These are phyloP conservation scores for Melampsora americana DNA, from an alignment of 1,284 basidiomycete genomes.

Conservation along the genomic window DNA sequence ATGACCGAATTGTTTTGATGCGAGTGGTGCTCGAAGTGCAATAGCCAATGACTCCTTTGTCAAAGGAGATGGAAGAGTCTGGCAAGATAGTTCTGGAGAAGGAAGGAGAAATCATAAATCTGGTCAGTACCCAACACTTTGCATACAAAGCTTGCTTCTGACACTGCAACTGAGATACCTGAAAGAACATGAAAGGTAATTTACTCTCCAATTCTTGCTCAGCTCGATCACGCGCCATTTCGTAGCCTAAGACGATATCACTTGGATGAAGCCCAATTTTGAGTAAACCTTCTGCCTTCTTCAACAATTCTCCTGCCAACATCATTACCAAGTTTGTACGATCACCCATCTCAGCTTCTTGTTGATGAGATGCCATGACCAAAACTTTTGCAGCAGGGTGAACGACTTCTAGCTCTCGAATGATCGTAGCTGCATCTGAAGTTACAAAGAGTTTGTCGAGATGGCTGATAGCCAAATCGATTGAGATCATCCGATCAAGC, in stretches of 20 bases:
- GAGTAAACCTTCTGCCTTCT: slow-evolving; percentile 86
- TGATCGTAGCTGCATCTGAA: slow-evolving; percentile 97
- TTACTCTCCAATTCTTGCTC: slow-evolving; percentile 83
- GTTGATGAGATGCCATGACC: slow-evolving; percentile 95
- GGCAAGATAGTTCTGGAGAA: slow-evolving; percentile 10
- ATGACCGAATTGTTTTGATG: slow-evolving; percentile 93
- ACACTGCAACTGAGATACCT: slow-evolving; percentile 13
- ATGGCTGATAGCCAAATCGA: slow-evolving; percentile 58
- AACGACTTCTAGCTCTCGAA: slow-evolving; percentile 94
- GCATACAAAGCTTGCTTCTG: neutral
- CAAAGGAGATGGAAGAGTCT: slow-evolving; percentile 69
- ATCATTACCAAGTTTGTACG: slow-evolving; percentile 94
- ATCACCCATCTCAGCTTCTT: slow-evolving; percentile 98
- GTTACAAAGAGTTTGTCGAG: slow-evolving; percentile 93
- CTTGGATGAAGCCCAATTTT: slow-evolving; percentile 96
- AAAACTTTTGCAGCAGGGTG: slow-evolving; percentile 96
- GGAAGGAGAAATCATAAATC: neutral
- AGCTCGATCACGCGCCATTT: slow-evolving; percentile 82
- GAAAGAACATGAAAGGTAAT: slow-evolving; percentile 55
- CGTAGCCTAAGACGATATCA: slow-evolving; percentile 83
- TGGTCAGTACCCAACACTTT: neutral
- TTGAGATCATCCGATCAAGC: slow-evolving; percentile 40
- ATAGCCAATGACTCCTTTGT: slow-evolving; percentile 71
- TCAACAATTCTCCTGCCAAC: slow-evolving; percentile 89
- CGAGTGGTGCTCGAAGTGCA: slow-evolving; percentile 85